Conservation (phyloP, 2,329 filamentous ascomycete genomes). For the Elsinoe perseae region DNA sequence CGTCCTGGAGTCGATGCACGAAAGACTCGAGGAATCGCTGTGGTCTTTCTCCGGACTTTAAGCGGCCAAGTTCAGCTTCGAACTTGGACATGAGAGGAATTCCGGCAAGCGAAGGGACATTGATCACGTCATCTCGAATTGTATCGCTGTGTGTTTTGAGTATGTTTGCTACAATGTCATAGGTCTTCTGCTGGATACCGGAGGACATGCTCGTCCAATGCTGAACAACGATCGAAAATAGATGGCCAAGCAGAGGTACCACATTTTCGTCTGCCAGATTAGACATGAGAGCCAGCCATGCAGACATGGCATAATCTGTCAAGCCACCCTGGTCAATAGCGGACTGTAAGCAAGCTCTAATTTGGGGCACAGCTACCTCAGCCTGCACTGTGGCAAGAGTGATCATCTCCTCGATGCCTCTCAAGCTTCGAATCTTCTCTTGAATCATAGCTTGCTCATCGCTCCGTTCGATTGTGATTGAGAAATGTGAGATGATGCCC, state of each 20-base stretch:
- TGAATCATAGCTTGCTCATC: constrained; percentile 18
- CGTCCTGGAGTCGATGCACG: constrained; percentile 64
- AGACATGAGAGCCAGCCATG: constrained; percentile 73
- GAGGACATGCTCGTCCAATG: constrained; percentile 66
- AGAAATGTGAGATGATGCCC: constrained; percentile 76
- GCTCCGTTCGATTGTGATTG: constrained; percentile 64
- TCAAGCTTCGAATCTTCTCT: constrained; percentile 71
- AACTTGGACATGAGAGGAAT: constrained; percentile 63
- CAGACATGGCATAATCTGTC: constrained; percentile 69
- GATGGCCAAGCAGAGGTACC: constrained; percentile 73
- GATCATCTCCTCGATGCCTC: constrained; percentile 83
- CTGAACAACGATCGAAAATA: constrained; percentile 75
- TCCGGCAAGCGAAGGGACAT: constrained; percentile 67
- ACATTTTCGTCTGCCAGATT: constrained; percentile 72
- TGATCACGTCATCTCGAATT: constrained; percentile 60
- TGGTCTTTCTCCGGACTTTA: constrained; percentile 59
- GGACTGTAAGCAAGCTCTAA: constrained; percentile 84
- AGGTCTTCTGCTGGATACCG: constrained; percentile 51
- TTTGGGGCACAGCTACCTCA: constrained; percentile 78
- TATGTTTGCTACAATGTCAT: constrained; percentile 57
- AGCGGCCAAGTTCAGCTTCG: constrained; percentile 54
- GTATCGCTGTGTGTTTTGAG: constrained; percentile 54
- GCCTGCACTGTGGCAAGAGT: constrained; percentile 64
- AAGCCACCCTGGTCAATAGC: constrained; percentile 68
- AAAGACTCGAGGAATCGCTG: constrained; percentile 64